These are phyloP conservation scores for Xanthoceras sorbifolium DNA, from an alignment of 345 rosid species.

Conservation along the genomic window DNA sequence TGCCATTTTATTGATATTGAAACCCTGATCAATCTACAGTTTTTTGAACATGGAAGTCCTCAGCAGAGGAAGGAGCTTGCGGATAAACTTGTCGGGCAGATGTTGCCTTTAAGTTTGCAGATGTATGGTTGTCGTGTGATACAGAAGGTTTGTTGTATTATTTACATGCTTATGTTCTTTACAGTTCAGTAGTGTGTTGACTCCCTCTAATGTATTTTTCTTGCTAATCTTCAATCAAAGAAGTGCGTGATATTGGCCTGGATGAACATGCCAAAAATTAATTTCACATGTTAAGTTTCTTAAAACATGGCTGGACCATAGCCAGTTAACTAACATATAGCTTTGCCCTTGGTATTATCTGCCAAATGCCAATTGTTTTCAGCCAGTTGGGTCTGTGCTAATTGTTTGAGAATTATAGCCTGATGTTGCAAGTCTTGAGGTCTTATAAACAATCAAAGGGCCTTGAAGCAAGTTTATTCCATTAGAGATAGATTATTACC, in stretches of 20 bases:
- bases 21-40: slow-evolving; percentile 46
- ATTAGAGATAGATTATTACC: not conserved
- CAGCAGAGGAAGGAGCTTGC: slow-evolving; percentile 90
- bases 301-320: too few species aligned
- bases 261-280: too few species aligned
- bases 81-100: slow-evolving; percentile 84
- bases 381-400: not conserved
- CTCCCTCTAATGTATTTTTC: not conserved
- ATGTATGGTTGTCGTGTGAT: slow-evolving; percentile 99
- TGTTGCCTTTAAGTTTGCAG: slow-evolving; percentile 87
- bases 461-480: not conserved
- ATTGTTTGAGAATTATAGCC: not conserved
- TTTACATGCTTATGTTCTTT: not conserved
- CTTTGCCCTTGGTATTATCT: not conserved
- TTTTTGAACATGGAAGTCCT: slow-evolving; percentile 86
- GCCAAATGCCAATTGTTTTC: not conserved
- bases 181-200: not conserved
- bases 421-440: slow-evolving; percentile 4
- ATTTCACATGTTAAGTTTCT: too few species aligned
- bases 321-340: too few species aligned
- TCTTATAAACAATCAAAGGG: slow-evolving; percentile 6
- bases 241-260: not conserved
- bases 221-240: not conserved
- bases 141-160: slow-evolving; percentile 67
- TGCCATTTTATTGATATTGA: slow-evolving; percentile 13